Percentiles rank a stretch among this genome's conserved stretches.
Evolutionary conservation across 1,139 yeast genomes (phyloP).

Genomic region (Taphrina deformans): DNA sequence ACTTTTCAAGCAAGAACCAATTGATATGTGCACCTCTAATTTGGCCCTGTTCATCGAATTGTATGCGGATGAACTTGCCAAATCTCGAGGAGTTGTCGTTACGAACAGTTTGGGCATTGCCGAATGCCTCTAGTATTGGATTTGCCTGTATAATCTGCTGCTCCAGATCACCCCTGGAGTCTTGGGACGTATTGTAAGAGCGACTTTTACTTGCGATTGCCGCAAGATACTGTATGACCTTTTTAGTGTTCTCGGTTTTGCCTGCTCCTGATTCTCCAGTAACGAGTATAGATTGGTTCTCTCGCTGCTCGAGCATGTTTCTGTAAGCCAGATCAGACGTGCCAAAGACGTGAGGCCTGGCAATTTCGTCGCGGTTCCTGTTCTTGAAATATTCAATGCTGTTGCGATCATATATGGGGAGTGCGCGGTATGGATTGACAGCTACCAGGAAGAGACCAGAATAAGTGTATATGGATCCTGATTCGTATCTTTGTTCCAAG

Average conservation of each 20-base stretch:
- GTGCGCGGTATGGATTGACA: slow-evolving; percentile 79
- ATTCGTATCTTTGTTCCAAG: slow-evolving; percentile 69
- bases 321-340: slow-evolving; percentile 85
- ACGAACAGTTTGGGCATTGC: slow-evolving; percentile 93
- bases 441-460: slow-evolving; percentile 93
- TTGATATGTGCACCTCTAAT: slow-evolving; percentile 90
- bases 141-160: slow-evolving; percentile 87
- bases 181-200: slow-evolving; percentile 26
- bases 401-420: slow-evolving; percentile 71
- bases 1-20: slow-evolving; percentile 90
- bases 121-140: slow-evolving; percentile 93
- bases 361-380: slow-evolving; percentile 50
- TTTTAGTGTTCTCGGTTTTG: slow-evolving; percentile 95
- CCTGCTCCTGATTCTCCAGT: slow-evolving; percentile 99
- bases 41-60: slow-evolving; percentile 62
- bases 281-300: slow-evolving; percentile 86
- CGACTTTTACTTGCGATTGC: slow-evolving; percentile 56
- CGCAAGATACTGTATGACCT: slow-evolving; percentile 87
- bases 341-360: slow-evolving; percentile 86
- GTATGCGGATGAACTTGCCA: slow-evolving; percentile 92
- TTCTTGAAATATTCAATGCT: slow-evolving; percentile 57
- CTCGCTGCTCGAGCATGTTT: slow-evolving; percentile 65
- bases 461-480: slow-evolving; percentile 74
- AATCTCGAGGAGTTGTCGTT: slow-evolving; percentile 95
- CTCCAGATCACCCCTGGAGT: slow-evolving; percentile 54